Conservation (phyloP, 768 basidiomycete species). For the Auriculariales sp. region DNA sequence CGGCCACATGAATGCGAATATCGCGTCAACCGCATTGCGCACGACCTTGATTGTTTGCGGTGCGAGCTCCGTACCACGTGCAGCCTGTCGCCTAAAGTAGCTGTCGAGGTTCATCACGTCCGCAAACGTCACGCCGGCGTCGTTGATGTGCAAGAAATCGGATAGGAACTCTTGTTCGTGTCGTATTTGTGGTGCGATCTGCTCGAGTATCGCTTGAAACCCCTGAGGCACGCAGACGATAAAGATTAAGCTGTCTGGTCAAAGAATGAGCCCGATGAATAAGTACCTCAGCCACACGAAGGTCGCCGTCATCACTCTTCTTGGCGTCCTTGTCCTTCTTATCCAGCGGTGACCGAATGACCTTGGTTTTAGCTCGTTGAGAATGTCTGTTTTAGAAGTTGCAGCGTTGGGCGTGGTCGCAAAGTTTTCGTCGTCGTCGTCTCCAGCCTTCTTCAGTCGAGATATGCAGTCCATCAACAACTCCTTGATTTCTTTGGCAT, state of each 20-base stretch:
- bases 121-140: slow-evolving; percentile 79
- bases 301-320: slow-evolving; percentile 39
- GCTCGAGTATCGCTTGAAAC: slow-evolving; percentile 57
- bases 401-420: slow-evolving; percentile 23
- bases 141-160: slow-evolving; percentile 86
- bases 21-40: slow-evolving; percentile 81
- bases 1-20: slow-evolving; percentile 81
- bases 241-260: no score
- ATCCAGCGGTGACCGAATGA: slow-evolving; percentile 68
- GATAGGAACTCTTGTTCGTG: slow-evolving; percentile 79
- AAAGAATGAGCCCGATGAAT: not conserved
- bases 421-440: slow-evolving; percentile 46
- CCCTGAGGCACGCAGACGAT: slow-evolving; percentile 30
- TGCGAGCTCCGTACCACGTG: slow-evolving; percentile 50
- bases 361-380: slow-evolving; percentile 73
- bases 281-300: slow-evolving; percentile 55
- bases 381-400: slow-evolving; percentile 42
- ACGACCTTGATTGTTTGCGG: slow-evolving; percentile 64
- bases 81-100: slow-evolving; percentile 89
- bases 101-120: slow-evolving; percentile 90
- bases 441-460: slow-evolving; percentile 58
- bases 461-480: slow-evolving; percentile 44
- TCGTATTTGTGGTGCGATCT: slow-evolving; percentile 61
- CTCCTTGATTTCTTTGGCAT: slow-evolving; percentile 65
- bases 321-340: slow-evolving; percentile 44